These are phyloP conservation scores for Allium cepa DNA, from an alignment of 106 monocot species.

Conservation along the genomic window DNA sequence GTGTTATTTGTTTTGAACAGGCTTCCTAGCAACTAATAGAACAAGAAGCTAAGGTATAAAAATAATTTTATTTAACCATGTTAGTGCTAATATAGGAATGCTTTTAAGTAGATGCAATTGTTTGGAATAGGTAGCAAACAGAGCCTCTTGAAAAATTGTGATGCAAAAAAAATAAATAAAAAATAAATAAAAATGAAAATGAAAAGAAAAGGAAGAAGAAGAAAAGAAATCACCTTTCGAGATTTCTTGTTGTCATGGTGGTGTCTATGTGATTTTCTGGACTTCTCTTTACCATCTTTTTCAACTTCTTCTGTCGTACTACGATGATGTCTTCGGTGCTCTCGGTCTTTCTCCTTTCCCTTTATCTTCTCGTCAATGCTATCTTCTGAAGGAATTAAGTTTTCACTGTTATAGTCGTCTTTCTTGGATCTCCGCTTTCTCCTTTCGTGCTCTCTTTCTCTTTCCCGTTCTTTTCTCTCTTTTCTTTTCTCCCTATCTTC, in stretches of 20 bases:
- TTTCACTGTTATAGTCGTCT: constrained; percentile 54
- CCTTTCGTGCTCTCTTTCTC: constrained; percentile 61
- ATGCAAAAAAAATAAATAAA: not conserved
- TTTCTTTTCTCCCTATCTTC: constrained; percentile 34
- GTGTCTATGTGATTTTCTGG: constrained; percentile 78
- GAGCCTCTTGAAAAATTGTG: not conserved
- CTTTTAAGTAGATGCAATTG: too few relatives aligned
- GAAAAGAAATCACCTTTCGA: constrained; percentile 42
- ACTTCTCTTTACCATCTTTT: constrained; percentile 66
- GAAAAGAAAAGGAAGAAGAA: not conserved
- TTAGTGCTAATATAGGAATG: too few relatives aligned
- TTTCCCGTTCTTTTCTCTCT: constrained; percentile 55
- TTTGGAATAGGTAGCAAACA: not conserved
- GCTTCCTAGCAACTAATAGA: too few relatives aligned
- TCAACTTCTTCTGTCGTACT: constrained; percentile 53
- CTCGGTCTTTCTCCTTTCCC: constrained; percentile 86
- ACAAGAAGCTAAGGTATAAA: too few relatives aligned
- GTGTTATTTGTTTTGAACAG: too few relatives aligned
- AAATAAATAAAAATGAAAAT: not conserved
- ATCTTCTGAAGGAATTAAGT: constrained; percentile 23
- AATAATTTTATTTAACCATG: too few relatives aligned
- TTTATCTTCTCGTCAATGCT: constrained; percentile 48
- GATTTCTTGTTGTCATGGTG: constrained; percentile 77
- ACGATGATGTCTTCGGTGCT: constrained; percentile 77
- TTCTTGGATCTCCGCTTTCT: constrained; percentile 50